phyloP scores from a whole-genome alignment of 2,329 filamentous ascomycete genomes.

The Penicillium sp. region DNA sequence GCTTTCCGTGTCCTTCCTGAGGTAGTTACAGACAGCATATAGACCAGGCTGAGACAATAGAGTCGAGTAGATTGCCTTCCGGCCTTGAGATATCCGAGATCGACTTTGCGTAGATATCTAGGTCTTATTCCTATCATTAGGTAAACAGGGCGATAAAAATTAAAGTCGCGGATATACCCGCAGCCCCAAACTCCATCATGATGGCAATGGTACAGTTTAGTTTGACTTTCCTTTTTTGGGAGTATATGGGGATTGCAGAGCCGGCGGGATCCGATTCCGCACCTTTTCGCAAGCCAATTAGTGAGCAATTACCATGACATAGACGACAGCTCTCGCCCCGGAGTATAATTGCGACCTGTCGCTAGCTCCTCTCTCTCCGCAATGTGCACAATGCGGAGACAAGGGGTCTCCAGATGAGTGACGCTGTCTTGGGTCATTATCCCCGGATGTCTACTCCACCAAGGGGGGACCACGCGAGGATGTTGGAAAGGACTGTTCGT shows the following conservation, averaged over 20 bases:
- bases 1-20: neutral
- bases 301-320: neutral
- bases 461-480: slow-evolving; percentile 21
- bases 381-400: slow-evolving; percentile 14
- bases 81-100: neutral
- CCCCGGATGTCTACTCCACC: slow-evolving; percentile 36
- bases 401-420: slow-evolving; percentile 17
- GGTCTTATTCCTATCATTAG: neutral
- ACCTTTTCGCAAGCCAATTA: slow-evolving; percentile 5
- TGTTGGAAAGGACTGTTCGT: slow-evolving; percentile 21
- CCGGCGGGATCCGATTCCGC: slow-evolving; percentile 12
- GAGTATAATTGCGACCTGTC: slow-evolving; percentile 27
- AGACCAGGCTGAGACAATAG: neutral
- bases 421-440: slow-evolving; percentile 28
- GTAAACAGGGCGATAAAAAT: neutral
- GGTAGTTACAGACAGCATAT: too few relatives aligned
- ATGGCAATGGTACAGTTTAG: neutral
- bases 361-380: slow-evolving; percentile 9
- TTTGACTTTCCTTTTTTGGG: neutral
- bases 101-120: too few relatives aligned
- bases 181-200: neutral
- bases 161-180: slow-evolving; percentile 1
- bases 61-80: neutral
- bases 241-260: neutral
- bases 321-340: slow-evolving; percentile 12